Conservation (phyloP, 1,284 basidiomycete genomes). For the Coniferiporia weirii region DNA sequence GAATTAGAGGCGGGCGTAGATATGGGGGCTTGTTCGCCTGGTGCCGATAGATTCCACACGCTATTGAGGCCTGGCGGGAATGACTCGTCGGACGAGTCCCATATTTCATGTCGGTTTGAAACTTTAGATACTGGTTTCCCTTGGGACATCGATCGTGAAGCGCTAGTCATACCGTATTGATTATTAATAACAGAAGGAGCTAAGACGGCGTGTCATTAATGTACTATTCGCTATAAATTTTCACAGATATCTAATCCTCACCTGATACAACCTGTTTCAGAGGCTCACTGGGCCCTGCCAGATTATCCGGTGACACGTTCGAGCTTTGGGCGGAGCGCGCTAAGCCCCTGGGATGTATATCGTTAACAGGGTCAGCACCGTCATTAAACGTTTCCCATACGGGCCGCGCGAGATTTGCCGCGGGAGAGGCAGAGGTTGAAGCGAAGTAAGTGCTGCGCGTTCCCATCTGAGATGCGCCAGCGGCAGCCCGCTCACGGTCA, state of each 20-base stretch:
- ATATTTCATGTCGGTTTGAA: background rate
- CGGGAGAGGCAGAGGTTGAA: background rate
- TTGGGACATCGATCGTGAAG: background rate
- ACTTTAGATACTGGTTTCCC: background rate
- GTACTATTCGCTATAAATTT: too few relatives aligned
- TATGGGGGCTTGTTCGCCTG: background rate
- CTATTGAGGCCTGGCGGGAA: background rate
- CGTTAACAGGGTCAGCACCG: background rate
- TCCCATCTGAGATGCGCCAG: slow-evolving; percentile 1
- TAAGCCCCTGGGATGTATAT: background rate
- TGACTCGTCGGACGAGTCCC: slow-evolving; percentile 1
- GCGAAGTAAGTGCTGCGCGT: background rate
- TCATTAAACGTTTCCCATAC: slow-evolving; percentile 1
- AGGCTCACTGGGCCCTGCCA: background rate
- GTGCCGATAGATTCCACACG: background rate
- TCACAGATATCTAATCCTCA: background rate
- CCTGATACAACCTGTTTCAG: background rate
- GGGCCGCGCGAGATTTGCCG: background rate
- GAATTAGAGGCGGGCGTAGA: background rate
- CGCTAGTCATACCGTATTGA: background rate
- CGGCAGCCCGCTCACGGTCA: background rate
- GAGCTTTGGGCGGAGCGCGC: background rate
- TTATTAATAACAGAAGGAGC: background rate
- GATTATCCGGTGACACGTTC: background rate
- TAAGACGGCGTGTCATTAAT: background rate